A percentile compares a stretch with the other conserved stretches of the same genome.
These are phyloP conservation scores for Haplosporangium sp. DNA, from an alignment of 371 early-diverging fungal genomes.

Conservation along the genomic window DNA sequence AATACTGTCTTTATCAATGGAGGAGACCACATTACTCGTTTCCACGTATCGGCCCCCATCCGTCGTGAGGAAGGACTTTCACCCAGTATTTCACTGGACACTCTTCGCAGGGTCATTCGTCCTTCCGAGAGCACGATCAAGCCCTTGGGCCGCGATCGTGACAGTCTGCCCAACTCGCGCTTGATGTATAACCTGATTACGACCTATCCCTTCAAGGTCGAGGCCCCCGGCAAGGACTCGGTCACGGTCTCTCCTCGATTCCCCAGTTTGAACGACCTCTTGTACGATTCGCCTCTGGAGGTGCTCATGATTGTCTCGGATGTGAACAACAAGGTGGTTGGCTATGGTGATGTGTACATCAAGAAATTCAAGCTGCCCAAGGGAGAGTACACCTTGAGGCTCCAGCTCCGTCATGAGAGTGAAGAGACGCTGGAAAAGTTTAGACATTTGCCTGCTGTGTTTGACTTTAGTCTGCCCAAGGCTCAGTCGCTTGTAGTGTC, in stretches of 20 bases:
- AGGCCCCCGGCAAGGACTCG: constrained; percentile 57
- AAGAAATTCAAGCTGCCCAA: constrained; percentile 77
- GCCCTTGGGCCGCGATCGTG: constrained; percentile 78
- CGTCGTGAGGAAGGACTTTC: constrained; percentile 77
- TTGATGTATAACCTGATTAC: constrained; percentile 78
- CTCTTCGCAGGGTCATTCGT: constrained; percentile 74
- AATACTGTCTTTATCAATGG: constrained; percentile 70
- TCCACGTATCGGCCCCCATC: constrained; percentile 78
- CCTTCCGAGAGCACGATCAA: constrained; percentile 73
- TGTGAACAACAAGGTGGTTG: constrained; percentile 71
- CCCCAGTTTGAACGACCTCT: constrained; percentile 71
- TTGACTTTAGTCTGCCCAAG: constrained; percentile 75
- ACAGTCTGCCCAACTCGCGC: constrained; percentile 75
- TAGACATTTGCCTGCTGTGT: constrained; percentile 66
- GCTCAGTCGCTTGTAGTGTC: constrained; percentile 66
- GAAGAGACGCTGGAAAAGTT: constrained; percentile 79
- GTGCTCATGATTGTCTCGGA: constrained; percentile 66
- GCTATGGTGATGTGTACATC: constrained; percentile 79
- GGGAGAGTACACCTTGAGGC: constrained; percentile 87
- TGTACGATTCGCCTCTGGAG: constrained; percentile 72
- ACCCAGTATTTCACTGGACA: constrained; percentile 69
- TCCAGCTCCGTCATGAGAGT: constrained; percentile 78
- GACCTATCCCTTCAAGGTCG: constrained; percentile 77
- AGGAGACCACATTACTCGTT: constrained; percentile 70
- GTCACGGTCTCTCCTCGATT: constrained; percentile 69